Conservation (phyloP, 2,329 filamentous ascomycete species). For the Ceratocystis cacaofunesta region DNA sequence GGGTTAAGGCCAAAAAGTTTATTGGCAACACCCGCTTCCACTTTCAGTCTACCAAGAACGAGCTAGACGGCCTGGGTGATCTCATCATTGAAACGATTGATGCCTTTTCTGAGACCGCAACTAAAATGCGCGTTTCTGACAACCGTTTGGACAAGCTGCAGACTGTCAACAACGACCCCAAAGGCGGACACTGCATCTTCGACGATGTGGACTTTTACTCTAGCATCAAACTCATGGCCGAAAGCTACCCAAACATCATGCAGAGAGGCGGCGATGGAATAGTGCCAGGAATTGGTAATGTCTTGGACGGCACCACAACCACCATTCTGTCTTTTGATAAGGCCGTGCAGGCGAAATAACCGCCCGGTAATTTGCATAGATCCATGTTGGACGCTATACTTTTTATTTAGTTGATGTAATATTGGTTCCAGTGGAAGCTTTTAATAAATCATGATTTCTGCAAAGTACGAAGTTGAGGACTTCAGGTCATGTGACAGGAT, state of each 20-base stretch:
- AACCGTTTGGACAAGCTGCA: constrained; percentile 35
- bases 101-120: constrained; percentile 30
- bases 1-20: constrained; percentile 29
- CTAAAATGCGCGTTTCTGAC: constrained; percentile 29
- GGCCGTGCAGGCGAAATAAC: neutral
- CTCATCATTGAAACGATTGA: constrained; percentile 34
- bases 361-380: neutral
- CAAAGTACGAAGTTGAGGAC: too few relatives aligned
- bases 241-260: constrained; percentile 38
- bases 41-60: constrained; percentile 39
- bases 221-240: constrained; percentile 42
- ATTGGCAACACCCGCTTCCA: constrained; percentile 36
- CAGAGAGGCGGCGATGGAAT: constrained; percentile 33
- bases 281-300: constrained; percentile 34
- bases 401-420: neutral
- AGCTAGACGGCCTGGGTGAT: constrained; percentile 30
- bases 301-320: constrained; percentile 27
- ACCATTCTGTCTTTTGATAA: constrained; percentile 8
- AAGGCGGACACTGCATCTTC: constrained; percentile 44
- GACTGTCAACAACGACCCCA: constrained; percentile 41
- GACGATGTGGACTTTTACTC: constrained; percentile 38
- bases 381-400: neutral
- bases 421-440: neutral
- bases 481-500: too few relatives aligned
- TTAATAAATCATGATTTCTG: too few relatives aligned